A percentile compares a stretch with the other conserved stretches of the same genome.
phyloP scores from a whole-genome alignment of 768 basidiomycete species.

The Sarcomyxa edulis region DNA sequence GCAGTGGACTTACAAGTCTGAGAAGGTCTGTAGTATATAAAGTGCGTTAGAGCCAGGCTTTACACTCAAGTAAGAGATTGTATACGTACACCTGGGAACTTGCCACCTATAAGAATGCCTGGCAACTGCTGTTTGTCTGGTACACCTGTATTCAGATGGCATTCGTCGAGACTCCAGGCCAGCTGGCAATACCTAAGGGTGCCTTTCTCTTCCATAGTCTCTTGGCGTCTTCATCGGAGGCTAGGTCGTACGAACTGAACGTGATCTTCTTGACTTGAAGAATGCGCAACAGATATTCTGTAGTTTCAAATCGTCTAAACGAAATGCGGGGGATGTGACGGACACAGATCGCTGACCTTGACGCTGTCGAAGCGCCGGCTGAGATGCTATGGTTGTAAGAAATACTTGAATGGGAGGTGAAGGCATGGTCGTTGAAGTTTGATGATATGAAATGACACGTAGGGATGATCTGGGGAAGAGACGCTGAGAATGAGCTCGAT shows the following conservation, averaged over 20 bases:
- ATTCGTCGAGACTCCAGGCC: constrained; percentile 7
- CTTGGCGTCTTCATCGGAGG: constrained; percentile 80
- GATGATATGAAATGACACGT: neutral
- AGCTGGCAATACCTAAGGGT: constrained; percentile 52
- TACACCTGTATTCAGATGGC: neutral
- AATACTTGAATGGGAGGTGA: constrained; percentile 83
- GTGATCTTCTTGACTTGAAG: constrained; percentile 84
- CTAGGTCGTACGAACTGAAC: constrained; percentile 79
- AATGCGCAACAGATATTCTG: constrained; percentile 79
- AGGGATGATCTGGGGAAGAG: no score
- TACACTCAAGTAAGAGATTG: constrained; percentile 4
- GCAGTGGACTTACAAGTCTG: constrained; percentile 57
- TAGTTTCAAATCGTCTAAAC: neutral
- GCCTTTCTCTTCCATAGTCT: constrained; percentile 78
- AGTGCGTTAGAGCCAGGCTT: neutral
- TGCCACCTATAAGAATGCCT: constrained; percentile 74
- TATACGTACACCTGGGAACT: constrained; percentile 69
- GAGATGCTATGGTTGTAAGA: constrained; percentile 85
- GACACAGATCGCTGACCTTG: constrained; percentile 48
- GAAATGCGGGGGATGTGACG: neutral
- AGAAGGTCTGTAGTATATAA: constrained; percentile 47
- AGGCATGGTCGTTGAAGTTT: constrained; percentile 38
- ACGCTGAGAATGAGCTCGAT: no score
- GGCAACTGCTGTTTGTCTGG: constrained; percentile 81
- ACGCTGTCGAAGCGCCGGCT: constrained; percentile 69